phyloP scores from a whole-genome alignment of 139 green algal species.

The Tetraselmis striata region DNA sequence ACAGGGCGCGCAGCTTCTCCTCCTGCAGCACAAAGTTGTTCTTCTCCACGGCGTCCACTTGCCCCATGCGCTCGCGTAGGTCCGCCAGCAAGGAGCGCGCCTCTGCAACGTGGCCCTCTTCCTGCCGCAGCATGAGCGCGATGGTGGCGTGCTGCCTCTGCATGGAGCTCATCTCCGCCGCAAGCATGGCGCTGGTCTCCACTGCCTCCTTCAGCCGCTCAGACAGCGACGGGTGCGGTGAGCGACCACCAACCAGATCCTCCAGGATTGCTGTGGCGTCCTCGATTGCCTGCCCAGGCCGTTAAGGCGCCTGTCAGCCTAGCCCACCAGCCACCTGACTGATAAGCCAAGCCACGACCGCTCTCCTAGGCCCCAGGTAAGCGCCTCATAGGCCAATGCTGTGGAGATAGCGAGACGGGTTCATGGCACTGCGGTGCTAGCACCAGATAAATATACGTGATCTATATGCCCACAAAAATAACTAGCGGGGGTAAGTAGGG shows the following conservation, averaged over 20 bases:
- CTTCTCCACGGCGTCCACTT: background rate
- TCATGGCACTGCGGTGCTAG: too few species aligned
- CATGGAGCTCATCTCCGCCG: conserved; percentile 16
- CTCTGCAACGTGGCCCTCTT: conserved; percentile 2
- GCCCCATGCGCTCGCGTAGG: background rate
- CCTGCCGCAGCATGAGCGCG: conserved; percentile 11
- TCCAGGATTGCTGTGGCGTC: conserved; percentile 10
- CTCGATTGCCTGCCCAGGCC: conserved; percentile 6
- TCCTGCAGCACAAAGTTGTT: background rate
- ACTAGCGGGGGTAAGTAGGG: too few species aligned
- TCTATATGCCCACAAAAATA: too few species aligned
- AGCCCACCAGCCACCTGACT: too few species aligned
- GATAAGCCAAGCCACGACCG: too few species aligned
- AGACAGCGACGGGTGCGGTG: background rate
- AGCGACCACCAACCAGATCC: conserved; percentile 1
- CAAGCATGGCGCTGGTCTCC: conserved; percentile 13
- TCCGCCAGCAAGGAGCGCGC: background rate
- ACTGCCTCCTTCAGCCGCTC: conserved; percentile 14
- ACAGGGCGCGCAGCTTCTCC: background rate
- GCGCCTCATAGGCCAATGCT: too few species aligned
- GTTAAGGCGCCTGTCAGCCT: too few species aligned
- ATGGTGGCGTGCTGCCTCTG: conserved; percentile 18
- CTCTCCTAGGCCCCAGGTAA: too few species aligned
- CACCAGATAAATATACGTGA: too few species aligned
- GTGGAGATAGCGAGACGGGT: too few species aligned